Percentiles rank a stretch among this genome's conserved stretches.
Conservation (phyloP, 192 early-diverging fungal species). For the Backusella liffmaniae region DNA sequence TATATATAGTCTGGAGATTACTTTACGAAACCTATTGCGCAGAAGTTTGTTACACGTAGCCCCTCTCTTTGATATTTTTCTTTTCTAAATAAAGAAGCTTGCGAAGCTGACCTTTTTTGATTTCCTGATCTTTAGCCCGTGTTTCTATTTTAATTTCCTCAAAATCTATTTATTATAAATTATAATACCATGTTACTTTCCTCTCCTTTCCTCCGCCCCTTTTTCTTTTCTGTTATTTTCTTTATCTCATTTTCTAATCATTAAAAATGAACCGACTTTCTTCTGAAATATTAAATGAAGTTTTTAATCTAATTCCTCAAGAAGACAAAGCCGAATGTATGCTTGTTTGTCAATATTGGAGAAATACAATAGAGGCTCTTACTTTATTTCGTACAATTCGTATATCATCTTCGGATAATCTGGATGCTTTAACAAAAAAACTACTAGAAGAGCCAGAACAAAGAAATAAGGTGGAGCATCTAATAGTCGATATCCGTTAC, state of each 20-base stretch:
- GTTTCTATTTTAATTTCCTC: neutral
- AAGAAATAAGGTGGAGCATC: neutral
- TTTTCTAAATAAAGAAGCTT: neutral
- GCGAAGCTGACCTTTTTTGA: neutral
- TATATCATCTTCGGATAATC: neutral
- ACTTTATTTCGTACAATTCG: neutral
- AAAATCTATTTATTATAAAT: neutral
- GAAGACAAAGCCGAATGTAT: neutral
- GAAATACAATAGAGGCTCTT: neutral
- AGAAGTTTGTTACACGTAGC: neutral
- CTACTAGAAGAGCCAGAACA: neutral
- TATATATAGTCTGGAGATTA: neutral
- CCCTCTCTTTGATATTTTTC: neutral
- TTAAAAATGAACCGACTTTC: neutral
- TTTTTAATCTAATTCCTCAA: neutral
- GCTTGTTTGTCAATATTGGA: neutral
- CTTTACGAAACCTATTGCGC: neutral
- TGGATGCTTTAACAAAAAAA: neutral
- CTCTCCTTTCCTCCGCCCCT: neutral
- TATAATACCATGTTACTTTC: neutral
- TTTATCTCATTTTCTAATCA: neutral
- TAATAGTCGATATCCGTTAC: neutral
- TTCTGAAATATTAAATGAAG: neutral
- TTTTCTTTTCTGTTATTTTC: neutral
- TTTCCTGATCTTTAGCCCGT: neutral